Evolutionary conservation across 2,329 filamentous ascomycete species (phyloP).

Genomic region (Kalaharituber pfeilii): DNA sequence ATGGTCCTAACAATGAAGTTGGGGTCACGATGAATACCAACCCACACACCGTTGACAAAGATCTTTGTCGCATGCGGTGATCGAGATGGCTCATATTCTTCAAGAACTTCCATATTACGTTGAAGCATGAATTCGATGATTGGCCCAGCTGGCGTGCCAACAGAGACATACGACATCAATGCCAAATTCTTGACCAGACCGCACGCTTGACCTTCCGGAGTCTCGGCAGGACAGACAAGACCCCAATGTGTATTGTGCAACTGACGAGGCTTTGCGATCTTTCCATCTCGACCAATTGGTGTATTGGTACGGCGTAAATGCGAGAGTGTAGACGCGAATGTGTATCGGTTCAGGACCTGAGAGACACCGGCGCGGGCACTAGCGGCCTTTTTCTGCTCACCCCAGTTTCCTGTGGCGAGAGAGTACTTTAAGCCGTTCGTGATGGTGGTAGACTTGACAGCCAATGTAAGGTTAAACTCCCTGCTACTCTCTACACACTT

Average conservation of each 20-base stretch:
- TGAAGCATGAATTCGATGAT: constrained; percentile 93
- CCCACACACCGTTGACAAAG: constrained; percentile 96
- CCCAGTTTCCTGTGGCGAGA: constrained; percentile 95
- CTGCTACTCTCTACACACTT: constrained; percentile 76
- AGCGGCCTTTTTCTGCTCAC: constrained; percentile 95
- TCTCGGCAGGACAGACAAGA: constrained; percentile 89
- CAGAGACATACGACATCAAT: constrained; percentile 95
- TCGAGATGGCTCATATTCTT: constrained; percentile 75
- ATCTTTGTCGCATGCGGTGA: constrained; percentile 92
- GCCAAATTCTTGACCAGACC: constrained; percentile 95
- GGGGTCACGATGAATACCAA: constrained; percentile 82
- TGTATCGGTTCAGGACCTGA: constrained; percentile 94
- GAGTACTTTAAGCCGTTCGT: constrained; percentile 95
- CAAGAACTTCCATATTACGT: constrained; percentile 85
- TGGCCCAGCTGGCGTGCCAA: constrained; percentile 77
- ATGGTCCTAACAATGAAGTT: constrained; percentile 68
- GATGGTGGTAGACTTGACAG: constrained; percentile 77
- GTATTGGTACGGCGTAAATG: constrained; percentile 97
- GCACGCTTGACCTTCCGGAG: constrained; percentile 94
- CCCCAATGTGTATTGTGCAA: constrained; percentile 99
- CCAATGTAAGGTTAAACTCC: constrained; percentile 79
- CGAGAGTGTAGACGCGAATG: constrained; percentile 87
- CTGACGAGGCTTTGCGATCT: constrained; percentile 93
- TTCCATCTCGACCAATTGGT: constrained; percentile 90
- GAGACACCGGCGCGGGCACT: constrained; percentile 93